phyloP scores from a whole-genome alignment of 2,329 filamentous ascomycete species.

The Cryphonectria carpinicola region DNA sequence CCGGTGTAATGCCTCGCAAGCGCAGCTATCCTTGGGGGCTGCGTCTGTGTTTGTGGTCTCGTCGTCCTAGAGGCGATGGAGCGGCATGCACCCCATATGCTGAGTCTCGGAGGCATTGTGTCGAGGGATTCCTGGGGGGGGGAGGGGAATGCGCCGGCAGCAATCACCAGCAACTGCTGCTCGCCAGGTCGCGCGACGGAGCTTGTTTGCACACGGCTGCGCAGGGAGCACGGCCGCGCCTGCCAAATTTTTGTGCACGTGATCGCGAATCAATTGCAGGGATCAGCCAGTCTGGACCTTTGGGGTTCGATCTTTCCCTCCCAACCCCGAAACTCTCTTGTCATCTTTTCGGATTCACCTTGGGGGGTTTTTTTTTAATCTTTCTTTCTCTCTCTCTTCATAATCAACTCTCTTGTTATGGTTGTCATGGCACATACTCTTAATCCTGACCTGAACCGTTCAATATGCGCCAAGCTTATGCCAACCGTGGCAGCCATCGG shows the following conservation, averaged over 20 bases:
- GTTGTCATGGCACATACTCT: not conserved
- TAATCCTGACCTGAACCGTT: not conserved
- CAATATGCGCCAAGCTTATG: not conserved
- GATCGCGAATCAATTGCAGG: constrained; percentile 1
- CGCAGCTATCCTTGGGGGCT: constrained; percentile 34
- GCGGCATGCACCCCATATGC: constrained; percentile 49
- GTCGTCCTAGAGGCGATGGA: constrained; percentile 45
- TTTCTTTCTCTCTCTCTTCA: too few relatives aligned
- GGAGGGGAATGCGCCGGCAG: constrained; percentile 24
- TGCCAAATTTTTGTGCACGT: constrained; percentile 12
- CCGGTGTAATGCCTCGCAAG: constrained; percentile 36
- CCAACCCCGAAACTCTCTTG: not conserved
- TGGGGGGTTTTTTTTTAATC: too few relatives aligned
- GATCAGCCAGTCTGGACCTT: not conserved
- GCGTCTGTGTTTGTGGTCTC: constrained; percentile 37
- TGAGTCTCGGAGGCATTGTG: constrained; percentile 60
- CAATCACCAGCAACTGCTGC: constrained; percentile 8
- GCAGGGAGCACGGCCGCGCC: not conserved
- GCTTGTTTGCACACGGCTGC: not conserved
- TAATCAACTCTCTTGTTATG: not conserved
- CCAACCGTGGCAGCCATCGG: not conserved
- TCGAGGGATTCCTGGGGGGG: constrained; percentile 23
- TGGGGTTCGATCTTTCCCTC: not conserved
- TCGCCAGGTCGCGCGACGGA: constrained; percentile 4
- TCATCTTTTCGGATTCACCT: not conserved